Percentiles rank a stretch among this genome's conserved stretches.
Conservation (phyloP, 73 alveolate species). For the Paramecium biaurelia region DNA sequence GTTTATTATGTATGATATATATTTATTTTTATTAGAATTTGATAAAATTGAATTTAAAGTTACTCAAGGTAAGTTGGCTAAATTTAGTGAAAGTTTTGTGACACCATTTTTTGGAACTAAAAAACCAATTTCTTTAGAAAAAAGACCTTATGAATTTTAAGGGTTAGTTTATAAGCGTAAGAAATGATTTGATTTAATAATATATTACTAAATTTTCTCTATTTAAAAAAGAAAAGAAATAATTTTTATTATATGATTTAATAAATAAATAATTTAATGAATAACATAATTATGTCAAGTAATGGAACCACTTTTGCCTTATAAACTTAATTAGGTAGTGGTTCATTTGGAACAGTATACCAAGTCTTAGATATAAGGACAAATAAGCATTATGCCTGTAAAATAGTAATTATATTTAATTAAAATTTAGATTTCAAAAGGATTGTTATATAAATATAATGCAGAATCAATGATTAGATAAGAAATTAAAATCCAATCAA, state of each 20-base stretch:
- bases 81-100: background rate
- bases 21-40: background rate
- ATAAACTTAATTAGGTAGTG: background rate
- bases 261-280: background rate
- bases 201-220: background rate
- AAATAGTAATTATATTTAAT: background rate
- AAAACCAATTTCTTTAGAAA: background rate
- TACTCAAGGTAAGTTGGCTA: background rate
- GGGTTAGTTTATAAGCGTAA: background rate
- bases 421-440: conserved; percentile 32
- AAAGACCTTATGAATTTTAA: background rate
- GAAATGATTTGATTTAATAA: background rate
- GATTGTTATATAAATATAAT: background rate
- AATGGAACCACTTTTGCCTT: background rate
- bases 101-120: background rate
- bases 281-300: background rate
- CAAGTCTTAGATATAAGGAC: background rate
- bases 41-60: background rate
- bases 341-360: background rate
- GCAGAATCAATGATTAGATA: conserved; percentile 11
- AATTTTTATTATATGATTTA: background rate
- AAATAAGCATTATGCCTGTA: background rate
- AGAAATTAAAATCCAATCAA: background rate
- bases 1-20: background rate
- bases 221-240: background rate